Conservation (phyloP, 208 protist genomes). For the Porcisia deanei region DNA sequence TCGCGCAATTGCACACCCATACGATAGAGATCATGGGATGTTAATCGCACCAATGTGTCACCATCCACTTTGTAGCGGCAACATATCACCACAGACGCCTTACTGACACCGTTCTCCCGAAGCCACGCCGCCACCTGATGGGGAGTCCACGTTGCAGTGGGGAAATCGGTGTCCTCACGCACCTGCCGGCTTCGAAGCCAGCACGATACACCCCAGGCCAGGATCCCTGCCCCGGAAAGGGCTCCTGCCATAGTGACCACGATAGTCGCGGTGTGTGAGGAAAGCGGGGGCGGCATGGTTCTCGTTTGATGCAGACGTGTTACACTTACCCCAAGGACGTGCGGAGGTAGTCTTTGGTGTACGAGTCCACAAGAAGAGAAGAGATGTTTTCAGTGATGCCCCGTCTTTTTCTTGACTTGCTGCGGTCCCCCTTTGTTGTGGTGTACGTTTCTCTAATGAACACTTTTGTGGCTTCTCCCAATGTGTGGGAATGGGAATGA, state of each 20-base stretch:
- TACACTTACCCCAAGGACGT: no score
- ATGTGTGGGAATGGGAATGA: neutral
- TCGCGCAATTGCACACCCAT: slow-evolving; percentile 56
- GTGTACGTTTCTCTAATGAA: no score
- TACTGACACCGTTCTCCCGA: slow-evolving; percentile 39
- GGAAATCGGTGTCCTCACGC: neutral
- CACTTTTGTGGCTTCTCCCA: neutral
- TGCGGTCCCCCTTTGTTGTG: neutral
- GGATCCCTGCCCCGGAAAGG: slow-evolving; percentile 7
- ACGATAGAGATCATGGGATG: slow-evolving; percentile 34
- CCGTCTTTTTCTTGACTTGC: neutral
- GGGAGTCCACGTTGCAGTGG: slow-evolving; percentile 11
- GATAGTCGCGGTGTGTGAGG: slow-evolving; percentile 4
- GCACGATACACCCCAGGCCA: slow-evolving; percentile 17
- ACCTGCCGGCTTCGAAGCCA: neutral
- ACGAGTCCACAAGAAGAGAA: neutral
- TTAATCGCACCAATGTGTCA: slow-evolving; percentile 38
- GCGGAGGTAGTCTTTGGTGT: no score
- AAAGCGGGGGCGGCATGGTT: slow-evolving; percentile 5
- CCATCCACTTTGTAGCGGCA: slow-evolving; percentile 42
- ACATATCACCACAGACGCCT: slow-evolving; percentile 25
- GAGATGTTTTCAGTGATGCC: neutral
- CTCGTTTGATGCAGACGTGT: neutral
- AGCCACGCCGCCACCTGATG: slow-evolving; percentile 60
- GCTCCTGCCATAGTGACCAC: slow-evolving; percentile 10